A percentile compares a stretch with the other conserved stretches of the same genome.
Conservation (phyloP, 2,329 filamentous ascomycete genomes). For the Aphanocladium album region DNA sequence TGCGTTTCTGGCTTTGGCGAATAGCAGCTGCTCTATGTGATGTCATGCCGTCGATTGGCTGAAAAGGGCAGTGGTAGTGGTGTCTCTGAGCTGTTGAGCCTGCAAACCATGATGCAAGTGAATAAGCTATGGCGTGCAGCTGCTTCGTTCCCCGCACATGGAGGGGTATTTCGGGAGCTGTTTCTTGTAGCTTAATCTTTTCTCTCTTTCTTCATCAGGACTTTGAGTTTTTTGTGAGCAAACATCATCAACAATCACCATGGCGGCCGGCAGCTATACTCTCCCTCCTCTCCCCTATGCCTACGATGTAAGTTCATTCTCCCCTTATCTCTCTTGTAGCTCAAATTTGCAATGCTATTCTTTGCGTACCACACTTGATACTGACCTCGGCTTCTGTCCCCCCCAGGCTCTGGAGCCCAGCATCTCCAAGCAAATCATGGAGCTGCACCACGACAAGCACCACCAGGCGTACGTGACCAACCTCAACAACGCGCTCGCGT, state of each 20-base stretch:
- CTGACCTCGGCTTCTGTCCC: background rate
- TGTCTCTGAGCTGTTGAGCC: background rate
- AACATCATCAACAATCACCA: slow-evolving; percentile 18
- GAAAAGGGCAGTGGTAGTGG: too few relatives aligned
- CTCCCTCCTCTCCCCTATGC: slow-evolving; percentile 64
- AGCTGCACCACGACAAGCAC: slow-evolving; percentile 74
- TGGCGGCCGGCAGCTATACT: slow-evolving; percentile 46
- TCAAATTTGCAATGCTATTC: too few relatives aligned
- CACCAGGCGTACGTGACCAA: slow-evolving; percentile 75
- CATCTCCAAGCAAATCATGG: slow-evolving; percentile 76
- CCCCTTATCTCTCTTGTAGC: too few relatives aligned
- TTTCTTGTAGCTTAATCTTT: too few relatives aligned
- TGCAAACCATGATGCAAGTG: slow-evolving; percentile 2
- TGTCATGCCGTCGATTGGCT: background rate
- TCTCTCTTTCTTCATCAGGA: background rate
- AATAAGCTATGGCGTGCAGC: slow-evolving; percentile 6
- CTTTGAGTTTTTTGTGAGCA: background rate
- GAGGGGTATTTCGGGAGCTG: slow-evolving; percentile 2
- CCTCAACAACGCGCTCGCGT: slow-evolving; percentile 61
- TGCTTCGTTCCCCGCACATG: background rate
- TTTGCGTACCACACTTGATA: too few relatives aligned
- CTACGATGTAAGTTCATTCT: slow-evolving; percentile 55
- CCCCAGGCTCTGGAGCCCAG: slow-evolving; percentile 69
- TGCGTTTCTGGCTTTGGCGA: background rate
- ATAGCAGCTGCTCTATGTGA: background rate